Conservation (phyloP, 768 basidiomycete genomes). For the Tricholomella constricta region DNA sequence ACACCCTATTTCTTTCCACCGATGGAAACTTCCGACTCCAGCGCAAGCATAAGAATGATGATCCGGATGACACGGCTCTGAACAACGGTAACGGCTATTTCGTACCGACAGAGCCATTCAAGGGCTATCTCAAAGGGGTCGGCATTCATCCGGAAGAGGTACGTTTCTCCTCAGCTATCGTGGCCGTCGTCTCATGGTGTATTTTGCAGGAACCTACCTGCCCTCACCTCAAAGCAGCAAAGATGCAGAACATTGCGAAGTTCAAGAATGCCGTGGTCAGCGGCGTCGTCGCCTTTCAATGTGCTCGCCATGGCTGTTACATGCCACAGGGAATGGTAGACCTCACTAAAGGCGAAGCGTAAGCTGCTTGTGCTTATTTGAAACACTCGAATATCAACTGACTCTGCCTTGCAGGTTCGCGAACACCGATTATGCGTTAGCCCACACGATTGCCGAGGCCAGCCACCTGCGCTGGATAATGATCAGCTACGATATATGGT, state of each 20-base stretch:
- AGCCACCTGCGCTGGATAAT: slow-evolving; percentile 17
- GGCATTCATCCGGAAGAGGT: not conserved
- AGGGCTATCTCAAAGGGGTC: slow-evolving; percentile 17
- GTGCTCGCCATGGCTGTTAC: slow-evolving; percentile 31
- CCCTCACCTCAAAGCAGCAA: slow-evolving; percentile 24
- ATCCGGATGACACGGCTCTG: slow-evolving; percentile 30
- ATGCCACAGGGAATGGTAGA: slow-evolving; percentile 25
- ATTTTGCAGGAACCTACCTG: slow-evolving; percentile 23
- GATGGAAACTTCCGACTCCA: slow-evolving; percentile 31
- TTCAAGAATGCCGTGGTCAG: slow-evolving; percentile 29
- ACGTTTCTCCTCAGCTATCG: not conserved
- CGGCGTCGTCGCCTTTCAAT: slow-evolving; percentile 29
- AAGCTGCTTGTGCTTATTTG: slow-evolving; percentile 4
- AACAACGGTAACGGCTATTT: slow-evolving; percentile 28
- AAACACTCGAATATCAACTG: not conserved
- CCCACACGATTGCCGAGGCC: slow-evolving; percentile 9
- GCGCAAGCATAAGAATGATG: slow-evolving; percentile 25
- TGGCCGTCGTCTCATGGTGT: not conserved
- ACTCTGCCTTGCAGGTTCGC: slow-evolving; percentile 16
- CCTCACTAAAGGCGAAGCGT: slow-evolving; percentile 29
- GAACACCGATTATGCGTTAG: slow-evolving; percentile 25
- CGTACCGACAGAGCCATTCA: slow-evolving; percentile 15
- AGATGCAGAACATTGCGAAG: slow-evolving; percentile 28
- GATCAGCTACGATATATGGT: slow-evolving; percentile 31
- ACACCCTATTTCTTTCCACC: slow-evolving; percentile 25